Percentiles rank a stretch among this genome's conserved stretches.
These are phyloP conservation scores for Ophiostoma populinum DNA, from an alignment of 2,329 filamentous ascomycete genomes.

Conservation along the genomic window DNA sequence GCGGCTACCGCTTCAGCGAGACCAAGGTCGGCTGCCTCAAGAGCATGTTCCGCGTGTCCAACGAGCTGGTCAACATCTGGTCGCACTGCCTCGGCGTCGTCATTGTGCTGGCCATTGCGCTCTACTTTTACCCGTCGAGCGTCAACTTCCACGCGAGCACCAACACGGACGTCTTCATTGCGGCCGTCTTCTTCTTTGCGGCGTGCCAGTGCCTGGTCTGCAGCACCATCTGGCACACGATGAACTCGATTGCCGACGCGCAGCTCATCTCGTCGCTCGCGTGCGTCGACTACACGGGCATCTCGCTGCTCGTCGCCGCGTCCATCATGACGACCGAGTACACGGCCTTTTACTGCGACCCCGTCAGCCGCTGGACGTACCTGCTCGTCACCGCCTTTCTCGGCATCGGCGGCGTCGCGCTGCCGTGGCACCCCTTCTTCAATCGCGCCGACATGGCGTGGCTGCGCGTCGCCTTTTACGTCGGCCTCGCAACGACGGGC, in stretches of 20 bases:
- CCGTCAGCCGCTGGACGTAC: conserved; percentile 69
- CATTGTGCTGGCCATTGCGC: conserved; percentile 71
- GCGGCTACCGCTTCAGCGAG: conserved; percentile 85
- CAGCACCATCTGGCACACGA: conserved; percentile 95
- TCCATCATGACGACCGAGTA: conserved; percentile 98
- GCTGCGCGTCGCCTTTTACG: conserved; percentile 81
- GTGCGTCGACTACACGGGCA: conserved; percentile 96
- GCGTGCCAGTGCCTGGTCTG: conserved; percentile 90
- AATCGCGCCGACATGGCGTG: conserved; percentile 87
- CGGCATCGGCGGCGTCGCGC: conserved; percentile 70
- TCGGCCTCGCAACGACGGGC: conserved; percentile 71
- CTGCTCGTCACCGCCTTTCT: conserved; percentile 66
- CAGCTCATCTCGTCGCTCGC: conserved; percentile 85
- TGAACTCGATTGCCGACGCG: conserved; percentile 90
- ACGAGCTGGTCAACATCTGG: conserved; percentile 97
- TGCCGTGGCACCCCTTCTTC: conserved; percentile 93
- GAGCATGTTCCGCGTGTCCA: conserved; percentile 71
- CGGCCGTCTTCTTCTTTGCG: conserved; percentile 88
- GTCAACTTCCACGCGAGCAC: conserved; percentile 74
- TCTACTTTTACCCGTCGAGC: conserved; percentile 88
- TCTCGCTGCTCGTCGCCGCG: conserved; percentile 83
- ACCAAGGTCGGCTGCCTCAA: conserved; percentile 77
- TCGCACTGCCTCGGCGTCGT: conserved; percentile 82
- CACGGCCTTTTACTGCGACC: conserved; percentile 97
- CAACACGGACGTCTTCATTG: conserved; percentile 77